Evolutionary conservation across 1,284 basidiomycete genomes (phyloP), one percentile per base, ranked within the genome.

Genomic region (Pterula multifida): DNA sequence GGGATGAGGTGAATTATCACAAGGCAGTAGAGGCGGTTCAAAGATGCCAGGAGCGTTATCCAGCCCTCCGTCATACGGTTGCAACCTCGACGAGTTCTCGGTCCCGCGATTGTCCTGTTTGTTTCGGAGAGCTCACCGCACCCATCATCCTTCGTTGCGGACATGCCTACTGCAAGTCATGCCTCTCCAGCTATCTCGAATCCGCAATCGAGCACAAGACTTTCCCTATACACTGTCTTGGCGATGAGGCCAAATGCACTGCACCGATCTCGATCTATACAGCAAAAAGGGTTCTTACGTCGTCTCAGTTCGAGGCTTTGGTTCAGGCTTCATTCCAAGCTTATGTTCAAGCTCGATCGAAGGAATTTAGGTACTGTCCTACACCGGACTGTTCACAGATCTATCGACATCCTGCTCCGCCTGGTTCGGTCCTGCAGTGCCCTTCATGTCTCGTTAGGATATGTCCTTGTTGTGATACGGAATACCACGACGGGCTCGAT

Each of bases 331-430:
- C 67, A 0, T 76, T 79, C 54, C 57, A 59, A 2, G 58, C 63
- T 1, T 65, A 78, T 53, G 55, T 80, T 26, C 65, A 70, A n/a
- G 62, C 62, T 47, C 70, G 71, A 50, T 67, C 73, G 0, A 63
- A 68, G 47, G 65, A 70, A 26, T 70, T 72, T 59, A 71, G 68
- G 48, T 75, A 73, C 51, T 81, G 78, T 61, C 69, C 65, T 36
- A 81, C 77, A 0, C 71, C 78, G 0, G 78, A 76, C 52, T 81
- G 78, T 54, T 67, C 58, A 3, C 77, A 79, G 56, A 67, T 79
- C 1, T 80, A 79, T 59, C 68, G 70, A 21, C 39, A 42, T 42
- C 63, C 58, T 36, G 56, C 60, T n/a, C 50, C 61, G 3, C 54
- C 56, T 15, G 52, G 53, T 1, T 36, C 56, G 2, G 53, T 68